A percentile compares a stretch with the other conserved stretches of the same genome.
Conservation (phyloP, 1,139 yeast species). For the Candida neerlandica region DNA sequence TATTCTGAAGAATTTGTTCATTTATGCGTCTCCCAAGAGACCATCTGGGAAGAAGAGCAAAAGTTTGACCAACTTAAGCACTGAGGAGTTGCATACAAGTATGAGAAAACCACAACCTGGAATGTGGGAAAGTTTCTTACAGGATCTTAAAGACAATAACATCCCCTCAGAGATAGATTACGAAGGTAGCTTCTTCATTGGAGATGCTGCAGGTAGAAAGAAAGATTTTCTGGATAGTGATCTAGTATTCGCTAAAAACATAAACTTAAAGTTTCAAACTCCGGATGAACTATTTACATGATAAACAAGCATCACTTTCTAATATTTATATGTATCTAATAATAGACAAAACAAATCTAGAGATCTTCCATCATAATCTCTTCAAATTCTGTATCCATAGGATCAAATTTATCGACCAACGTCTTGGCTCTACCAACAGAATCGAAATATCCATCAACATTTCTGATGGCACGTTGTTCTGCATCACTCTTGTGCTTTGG, state of each 20-base stretch:
- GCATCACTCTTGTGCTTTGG: constrained; percentile 30
- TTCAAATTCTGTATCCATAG: constrained; percentile 26
- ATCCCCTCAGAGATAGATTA: constrained; percentile 30
- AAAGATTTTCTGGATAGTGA: constrained; percentile 83
- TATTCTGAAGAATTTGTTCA: constrained; percentile 36
- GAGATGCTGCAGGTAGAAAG: constrained; percentile 92
- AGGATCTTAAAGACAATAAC: constrained; percentile 16
- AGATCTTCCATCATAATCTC: constrained; percentile 29
- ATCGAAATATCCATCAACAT: constrained; percentile 58
- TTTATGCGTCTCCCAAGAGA: constrained; percentile 66
- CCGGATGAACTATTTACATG: constrained; percentile 63
- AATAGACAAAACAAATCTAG: constrained; percentile 9
- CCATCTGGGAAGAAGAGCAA: constrained; percentile 29
- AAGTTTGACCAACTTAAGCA: constrained; percentile 16
- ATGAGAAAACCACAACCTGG: constrained; percentile 80
- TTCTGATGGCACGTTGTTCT: constrained; percentile 31
- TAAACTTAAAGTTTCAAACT: constrained; percentile 54
- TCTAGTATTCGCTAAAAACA: constrained; percentile 59
- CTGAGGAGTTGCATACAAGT: constrained; percentile 35
- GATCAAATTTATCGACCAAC: constrained; percentile 24
- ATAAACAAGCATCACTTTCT: background rate
- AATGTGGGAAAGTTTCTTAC: constrained; percentile 58
- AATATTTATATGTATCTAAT: background rate
- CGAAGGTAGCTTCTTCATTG: constrained; percentile 68
- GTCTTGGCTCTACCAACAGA: constrained; percentile 53